Conservation (phyloP, 169 alveolate species). For the Amoebophrya sp. region DNA sequence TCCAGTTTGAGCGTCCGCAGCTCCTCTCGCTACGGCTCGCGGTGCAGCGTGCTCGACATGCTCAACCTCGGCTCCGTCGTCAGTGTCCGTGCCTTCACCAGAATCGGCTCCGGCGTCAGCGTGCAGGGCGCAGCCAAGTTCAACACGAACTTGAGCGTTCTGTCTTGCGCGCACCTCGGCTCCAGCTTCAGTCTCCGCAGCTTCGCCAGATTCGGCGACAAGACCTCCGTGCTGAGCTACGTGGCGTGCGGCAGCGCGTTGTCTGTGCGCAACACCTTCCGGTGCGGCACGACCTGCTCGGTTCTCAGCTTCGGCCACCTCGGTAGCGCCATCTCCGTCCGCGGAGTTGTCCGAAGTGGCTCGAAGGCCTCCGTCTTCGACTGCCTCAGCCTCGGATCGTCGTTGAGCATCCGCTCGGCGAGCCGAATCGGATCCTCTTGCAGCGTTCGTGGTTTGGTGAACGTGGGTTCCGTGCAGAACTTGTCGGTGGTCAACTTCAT, state of each 20-base stretch:
- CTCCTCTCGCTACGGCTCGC: not conserved
- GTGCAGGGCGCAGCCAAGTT: not conserved
- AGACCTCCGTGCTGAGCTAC: not conserved
- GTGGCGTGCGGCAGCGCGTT: not conserved
- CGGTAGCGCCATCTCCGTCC: not conserved
- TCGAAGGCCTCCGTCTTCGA: not conserved
- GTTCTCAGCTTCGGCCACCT: not conserved
- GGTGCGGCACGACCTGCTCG: conserved; percentile 4
- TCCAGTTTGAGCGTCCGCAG: not conserved
- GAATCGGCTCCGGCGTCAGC: conserved; percentile 15
- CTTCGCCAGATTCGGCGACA: conserved; percentile 13
- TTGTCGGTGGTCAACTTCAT: too few species aligned
- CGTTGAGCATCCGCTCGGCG: conserved; percentile 24
- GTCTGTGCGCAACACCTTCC: not conserved
- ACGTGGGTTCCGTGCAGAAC: too few species aligned
- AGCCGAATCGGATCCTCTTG: not conserved
- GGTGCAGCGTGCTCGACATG: not conserved
- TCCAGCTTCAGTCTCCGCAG: not conserved
- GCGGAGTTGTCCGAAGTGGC: not conserved
- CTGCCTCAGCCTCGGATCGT: not conserved
- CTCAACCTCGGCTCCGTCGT: not conserved
- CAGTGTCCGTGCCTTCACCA: not conserved
- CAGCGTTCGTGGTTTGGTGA: not conserved
- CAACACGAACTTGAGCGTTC: not conserved
- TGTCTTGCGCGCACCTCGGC: not conserved